Base-by-base conservation (phyloP, 2,329 filamentous ascomycete species). In the Chaetomium sp. region DNA sequence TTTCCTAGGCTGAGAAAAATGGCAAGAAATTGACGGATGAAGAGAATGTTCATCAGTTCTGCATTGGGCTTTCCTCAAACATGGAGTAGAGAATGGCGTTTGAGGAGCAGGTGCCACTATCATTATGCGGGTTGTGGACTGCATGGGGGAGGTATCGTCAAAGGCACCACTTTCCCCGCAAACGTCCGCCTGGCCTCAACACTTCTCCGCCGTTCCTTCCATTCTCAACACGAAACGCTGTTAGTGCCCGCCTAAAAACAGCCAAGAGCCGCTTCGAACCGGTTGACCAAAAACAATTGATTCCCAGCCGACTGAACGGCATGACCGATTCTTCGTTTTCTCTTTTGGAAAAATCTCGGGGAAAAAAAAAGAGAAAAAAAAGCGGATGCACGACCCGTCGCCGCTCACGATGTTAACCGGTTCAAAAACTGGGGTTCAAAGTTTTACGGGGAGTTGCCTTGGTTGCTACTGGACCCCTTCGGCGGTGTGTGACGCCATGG, bases 401-500 rank as follows among this genome's bases (percentile, higher is more conserved):
- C 32, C 5, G 9, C 43, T 45, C 43, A 12, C 34, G 19, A 44
- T 32, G 9, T 5, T 32, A 32, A 14, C 42, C 42, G 41, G 11
- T 14, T 12, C 45, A 14, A n/a, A 49, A 38, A 37, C 36, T 14
- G 8, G 35, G 46, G 46, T n/a, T 36, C 5, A 8, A 48, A 19
- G 34, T n/a, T 36, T 27, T 14, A 35, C 32, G 34, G 11, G 38
- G 27, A 34, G 34, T 6, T 27, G n/a, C 49, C 49, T 10, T 51
- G 49, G 14, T 40, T 34, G 35, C 11, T 11, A 11, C 42, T n/a
- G 50, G 36, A 42, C n/a, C n/a, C 10, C 27, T 10, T 12, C 19
- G 46, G 19, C 19, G 19, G 19, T 47, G 8, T 27, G 51, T 53
- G 51, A 53, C 43, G 51, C 7, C 49, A 52, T 45, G 12, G 49